Evolutionary conservation across 176 grass and related monocot genomes (phyloP).

Genomic region (Miscanthus lutarioriparius): DNA sequence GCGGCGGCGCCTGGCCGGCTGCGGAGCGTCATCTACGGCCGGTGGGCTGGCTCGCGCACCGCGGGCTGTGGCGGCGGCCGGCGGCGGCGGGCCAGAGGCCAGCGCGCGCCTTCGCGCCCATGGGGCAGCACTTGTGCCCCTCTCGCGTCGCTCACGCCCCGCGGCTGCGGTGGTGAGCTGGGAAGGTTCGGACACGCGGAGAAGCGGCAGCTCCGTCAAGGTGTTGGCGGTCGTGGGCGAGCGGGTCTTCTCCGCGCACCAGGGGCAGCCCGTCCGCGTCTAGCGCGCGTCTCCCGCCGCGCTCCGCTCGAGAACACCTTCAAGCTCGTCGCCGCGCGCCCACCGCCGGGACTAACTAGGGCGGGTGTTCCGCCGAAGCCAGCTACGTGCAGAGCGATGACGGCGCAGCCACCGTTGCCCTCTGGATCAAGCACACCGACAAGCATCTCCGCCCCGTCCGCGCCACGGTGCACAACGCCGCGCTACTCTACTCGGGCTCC

Average conservation of each 20-base stretch:
- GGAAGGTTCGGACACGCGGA: slow-evolving; percentile 53
- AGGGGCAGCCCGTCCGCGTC: slow-evolving; percentile 80
- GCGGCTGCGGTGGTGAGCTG: too few relatives aligned
- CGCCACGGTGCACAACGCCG: slow-evolving; percentile 37
- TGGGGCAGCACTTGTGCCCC: too few relatives aligned
- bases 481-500: slow-evolving; percentile 66
- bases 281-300: slow-evolving; percentile 69
- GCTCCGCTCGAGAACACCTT: slow-evolving; percentile 73
- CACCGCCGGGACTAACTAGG: slow-evolving; percentile 76
- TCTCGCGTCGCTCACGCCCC: too few relatives aligned
- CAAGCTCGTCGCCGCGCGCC: slow-evolving; percentile 72
- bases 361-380: slow-evolving; percentile 57
- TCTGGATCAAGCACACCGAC: slow-evolving; percentile 97
- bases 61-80: too few relatives aligned
- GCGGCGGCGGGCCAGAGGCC: too few relatives aligned
- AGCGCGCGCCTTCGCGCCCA: too few relatives aligned
- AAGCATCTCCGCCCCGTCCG: slow-evolving; percentile 88
- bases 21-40: too few relatives aligned
- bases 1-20: too few relatives aligned
- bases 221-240: slow-evolving; percentile 58
- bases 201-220: slow-evolving; percentile 61
- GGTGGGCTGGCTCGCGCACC: too few relatives aligned
- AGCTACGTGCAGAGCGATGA: slow-evolving; percentile 71
- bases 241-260: slow-evolving; percentile 86
- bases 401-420: slow-evolving; percentile 49